These are phyloP conservation scores for Hanseniaspora sp. DNA, from an alignment of 1,139 yeast species.

Conservation along the genomic window DNA sequence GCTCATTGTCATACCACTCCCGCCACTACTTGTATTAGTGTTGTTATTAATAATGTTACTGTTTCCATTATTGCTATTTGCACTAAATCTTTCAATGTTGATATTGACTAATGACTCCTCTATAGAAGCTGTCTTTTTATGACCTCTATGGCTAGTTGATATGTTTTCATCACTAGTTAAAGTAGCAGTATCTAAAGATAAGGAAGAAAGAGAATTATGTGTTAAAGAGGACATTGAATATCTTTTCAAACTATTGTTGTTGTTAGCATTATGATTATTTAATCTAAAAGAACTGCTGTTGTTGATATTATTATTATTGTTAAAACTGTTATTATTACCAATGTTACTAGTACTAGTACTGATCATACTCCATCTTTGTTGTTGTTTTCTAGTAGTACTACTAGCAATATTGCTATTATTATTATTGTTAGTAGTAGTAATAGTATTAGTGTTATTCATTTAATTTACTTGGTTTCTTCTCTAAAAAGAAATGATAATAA, in stretches of 20 bases:
- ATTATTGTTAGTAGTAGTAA: constrained; percentile 14
- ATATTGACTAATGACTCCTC: constrained; percentile 15
- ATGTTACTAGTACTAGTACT: constrained; percentile 1
- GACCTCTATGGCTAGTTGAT: background rate
- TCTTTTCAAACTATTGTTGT: background rate
- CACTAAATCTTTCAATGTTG: constrained; percentile 16
- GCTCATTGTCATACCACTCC: constrained; percentile 15
- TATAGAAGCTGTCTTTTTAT: constrained; percentile 13
- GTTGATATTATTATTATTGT: too few species aligned
- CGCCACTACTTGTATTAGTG: constrained; percentile 1
- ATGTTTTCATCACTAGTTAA: constrained; percentile 5
- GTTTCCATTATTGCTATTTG: constrained; percentile 1
- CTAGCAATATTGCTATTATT: background rate
- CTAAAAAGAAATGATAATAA: too few species aligned
- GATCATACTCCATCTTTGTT: constrained; percentile 12
- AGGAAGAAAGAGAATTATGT: constrained; percentile 7
- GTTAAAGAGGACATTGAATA: constrained; percentile 13
- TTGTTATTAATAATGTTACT: constrained; percentile 1
- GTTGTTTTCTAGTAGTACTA: background rate
- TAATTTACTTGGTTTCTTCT: constrained; percentile 19
- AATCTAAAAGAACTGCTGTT: too few species aligned
- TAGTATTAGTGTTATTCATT: constrained; percentile 11
- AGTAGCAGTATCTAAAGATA: constrained; percentile 5
- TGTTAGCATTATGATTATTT: background rate
- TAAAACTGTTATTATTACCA: background rate